Conservation (phyloP, 805 yeast species). For the Saturnispora mendoncae region DNA sequence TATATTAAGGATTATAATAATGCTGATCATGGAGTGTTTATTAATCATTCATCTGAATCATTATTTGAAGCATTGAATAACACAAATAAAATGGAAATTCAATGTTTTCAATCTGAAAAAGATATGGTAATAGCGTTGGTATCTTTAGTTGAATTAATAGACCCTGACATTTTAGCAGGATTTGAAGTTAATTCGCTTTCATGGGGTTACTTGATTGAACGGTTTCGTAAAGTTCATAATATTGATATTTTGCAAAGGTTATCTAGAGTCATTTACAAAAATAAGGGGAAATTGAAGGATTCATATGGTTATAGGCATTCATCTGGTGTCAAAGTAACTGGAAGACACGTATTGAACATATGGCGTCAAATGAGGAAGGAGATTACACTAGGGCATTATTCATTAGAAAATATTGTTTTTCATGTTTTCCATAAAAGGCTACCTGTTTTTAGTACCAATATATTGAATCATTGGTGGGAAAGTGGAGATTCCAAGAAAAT, state of each 20-base stretch:
- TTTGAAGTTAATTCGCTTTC: slow-evolving; percentile 72
- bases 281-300: slow-evolving; percentile 49
- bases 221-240: slow-evolving; percentile 40
- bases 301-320: slow-evolving; percentile 80
- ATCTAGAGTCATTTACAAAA: slow-evolving; percentile 46
- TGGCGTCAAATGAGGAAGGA: slow-evolving; percentile 73
- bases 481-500: slow-evolving; percentile 18
- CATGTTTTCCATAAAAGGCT: slow-evolving; percentile 58
- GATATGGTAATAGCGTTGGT: slow-evolving; percentile 50
- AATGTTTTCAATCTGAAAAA: slow-evolving; percentile 43
- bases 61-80: slow-evolving; percentile 2
- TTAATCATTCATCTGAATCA: slow-evolving; percentile 9
- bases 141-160: slow-evolving; percentile 48
- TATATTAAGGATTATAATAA: slow-evolving; percentile 27
- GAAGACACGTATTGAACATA: slow-evolving; percentile 75
- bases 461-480: slow-evolving; percentile 41
- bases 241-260: slow-evolving; percentile 49
- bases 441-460: slow-evolving; percentile 48
- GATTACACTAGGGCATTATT: slow-evolving; percentile 53
- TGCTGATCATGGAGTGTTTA: slow-evolving; percentile 29
- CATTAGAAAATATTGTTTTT: slow-evolving; percentile 67
- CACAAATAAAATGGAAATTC: slow-evolving; percentile 23
- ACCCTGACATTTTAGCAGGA: slow-evolving; percentile 85
- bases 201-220: slow-evolving; percentile 83
- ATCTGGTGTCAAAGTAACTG: slow-evolving; percentile 57